A percentile compares a stretch with the other conserved stretches of the same genome.
These are phyloP conservation scores for Blastobotrys apis DNA, from an alignment of 1,139 yeast species.

Conservation along the genomic window DNA sequence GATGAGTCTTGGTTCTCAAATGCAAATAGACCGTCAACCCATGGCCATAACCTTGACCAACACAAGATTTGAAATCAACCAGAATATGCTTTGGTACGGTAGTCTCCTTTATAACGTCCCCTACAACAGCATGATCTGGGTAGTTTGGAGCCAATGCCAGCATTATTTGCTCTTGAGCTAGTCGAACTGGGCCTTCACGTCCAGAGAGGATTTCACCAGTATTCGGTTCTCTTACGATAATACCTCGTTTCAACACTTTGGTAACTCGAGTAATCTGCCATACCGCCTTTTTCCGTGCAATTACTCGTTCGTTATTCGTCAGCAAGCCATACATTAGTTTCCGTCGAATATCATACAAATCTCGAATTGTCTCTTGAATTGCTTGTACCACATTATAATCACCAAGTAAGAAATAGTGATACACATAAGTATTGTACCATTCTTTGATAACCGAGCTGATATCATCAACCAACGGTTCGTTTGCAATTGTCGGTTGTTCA, in stretches of 20 bases:
- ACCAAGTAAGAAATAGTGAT: slow-evolving; percentile 31
- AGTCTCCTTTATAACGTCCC: slow-evolving; percentile 31
- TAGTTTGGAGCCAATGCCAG: slow-evolving; percentile 72
- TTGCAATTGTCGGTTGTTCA: slow-evolving; percentile 26
- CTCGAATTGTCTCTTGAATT: slow-evolving; percentile 36
- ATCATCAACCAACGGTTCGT: slow-evolving; percentile 35
- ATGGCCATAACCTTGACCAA: slow-evolving; percentile 49
- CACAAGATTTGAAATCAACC: slow-evolving; percentile 73
- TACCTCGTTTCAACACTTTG: slow-evolving; percentile 61
- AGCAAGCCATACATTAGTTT: slow-evolving; percentile 53
- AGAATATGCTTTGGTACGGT: slow-evolving; percentile 67
- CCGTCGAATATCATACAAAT: slow-evolving; percentile 61
- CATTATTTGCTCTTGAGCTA: slow-evolving; percentile 66
- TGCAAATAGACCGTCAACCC: slow-evolving; percentile 73
- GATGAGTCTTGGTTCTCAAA: slow-evolving; percentile 58
- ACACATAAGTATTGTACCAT: slow-evolving; percentile 34
- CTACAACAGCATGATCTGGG: slow-evolving; percentile 45
- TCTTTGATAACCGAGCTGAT: slow-evolving; percentile 34
- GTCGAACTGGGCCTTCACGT: slow-evolving; percentile 46
- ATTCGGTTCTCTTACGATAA: slow-evolving; percentile 67
- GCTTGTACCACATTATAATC: slow-evolving; percentile 38
- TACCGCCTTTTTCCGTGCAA: slow-evolving; percentile 57
- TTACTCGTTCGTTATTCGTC: slow-evolving; percentile 54
- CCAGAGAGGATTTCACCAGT: slow-evolving; percentile 59
- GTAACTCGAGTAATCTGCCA: slow-evolving; percentile 61